Percentiles rank a stretch among this genome's conserved stretches.
phyloP scores from a whole-genome alignment of 2,329 filamentous ascomycete species.

The Aspergillus felis region DNA sequence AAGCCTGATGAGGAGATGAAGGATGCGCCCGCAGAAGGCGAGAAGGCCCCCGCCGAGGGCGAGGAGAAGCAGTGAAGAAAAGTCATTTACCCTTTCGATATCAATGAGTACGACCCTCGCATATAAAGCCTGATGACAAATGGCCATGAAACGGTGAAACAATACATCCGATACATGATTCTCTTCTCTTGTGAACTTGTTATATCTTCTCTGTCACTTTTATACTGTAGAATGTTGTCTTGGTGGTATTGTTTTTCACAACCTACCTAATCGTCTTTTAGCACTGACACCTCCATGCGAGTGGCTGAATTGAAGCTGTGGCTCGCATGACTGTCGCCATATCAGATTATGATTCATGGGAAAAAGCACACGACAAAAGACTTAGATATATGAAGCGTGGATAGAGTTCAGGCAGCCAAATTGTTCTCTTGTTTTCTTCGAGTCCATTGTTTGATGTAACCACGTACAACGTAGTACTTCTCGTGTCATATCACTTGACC shows the following conservation, averaged over 20 bases:
- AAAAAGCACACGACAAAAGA: neutral
- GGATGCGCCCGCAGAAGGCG: slow-evolving; percentile 49
- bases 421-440: neutral
- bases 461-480: neutral
- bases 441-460: neutral
- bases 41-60: slow-evolving; percentile 29
- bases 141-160: slow-evolving; percentile 18
- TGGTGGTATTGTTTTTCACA: neutral
- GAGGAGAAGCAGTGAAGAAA: slow-evolving; percentile 38
- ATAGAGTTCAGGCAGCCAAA: neutral
- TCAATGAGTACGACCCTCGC: slow-evolving; percentile 10
- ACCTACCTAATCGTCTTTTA: neutral
- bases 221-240: neutral
- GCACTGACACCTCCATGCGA: neutral
- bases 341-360: neutral
- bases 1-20: slow-evolving; percentile 54
- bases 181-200: slow-evolving; percentile 3
- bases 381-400: neutral
- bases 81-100: slow-evolving; percentile 4
- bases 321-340: neutral
- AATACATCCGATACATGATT: slow-evolving; percentile 12
- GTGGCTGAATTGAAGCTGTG: no score
- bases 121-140: slow-evolving; percentile 20
- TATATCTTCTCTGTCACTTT: neutral
- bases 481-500: neutral